Conservation (phyloP, 2,329 filamentous ascomycete genomes). For the Emmonsiellopsis sp. region DNA sequence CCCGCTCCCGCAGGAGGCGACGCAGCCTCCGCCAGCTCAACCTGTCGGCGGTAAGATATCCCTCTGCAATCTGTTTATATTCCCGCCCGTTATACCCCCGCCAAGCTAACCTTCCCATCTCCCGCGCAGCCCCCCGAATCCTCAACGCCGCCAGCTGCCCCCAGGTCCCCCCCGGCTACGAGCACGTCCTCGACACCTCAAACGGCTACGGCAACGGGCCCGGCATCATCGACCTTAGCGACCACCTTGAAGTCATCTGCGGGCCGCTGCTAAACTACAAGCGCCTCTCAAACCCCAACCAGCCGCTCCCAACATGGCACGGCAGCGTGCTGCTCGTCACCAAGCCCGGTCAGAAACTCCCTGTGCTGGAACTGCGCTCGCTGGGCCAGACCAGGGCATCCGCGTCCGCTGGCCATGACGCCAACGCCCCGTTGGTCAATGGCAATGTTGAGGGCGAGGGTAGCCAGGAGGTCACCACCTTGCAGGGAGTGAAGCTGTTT, state of each 20-base stretch:
- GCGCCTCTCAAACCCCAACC: slow-evolving; percentile 31
- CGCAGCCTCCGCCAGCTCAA: too few species aligned
- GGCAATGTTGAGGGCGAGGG: slow-evolving; percentile 7
- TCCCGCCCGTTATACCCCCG: too few species aligned
- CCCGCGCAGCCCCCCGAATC: neutral
- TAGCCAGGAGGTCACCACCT: slow-evolving; percentile 17
- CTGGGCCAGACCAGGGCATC: slow-evolving; percentile 13
- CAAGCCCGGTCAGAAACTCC: slow-evolving; percentile 56
- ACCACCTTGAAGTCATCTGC: slow-evolving; percentile 34
- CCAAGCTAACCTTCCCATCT: neutral
- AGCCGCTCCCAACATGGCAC: slow-evolving; percentile 50
- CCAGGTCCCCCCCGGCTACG: slow-evolving; percentile 7
- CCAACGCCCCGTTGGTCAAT: slow-evolving; percentile 8
- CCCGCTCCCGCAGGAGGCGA: neutral
- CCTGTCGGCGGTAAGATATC: too few species aligned
- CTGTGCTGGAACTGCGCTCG: slow-evolving; percentile 45
- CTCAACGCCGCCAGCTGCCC: neutral
- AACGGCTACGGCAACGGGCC: slow-evolving; percentile 16
- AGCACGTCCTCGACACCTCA: slow-evolving; percentile 11
- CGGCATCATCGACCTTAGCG: slow-evolving; percentile 10
- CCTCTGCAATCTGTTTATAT: too few species aligned
- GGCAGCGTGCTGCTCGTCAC: slow-evolving; percentile 82
- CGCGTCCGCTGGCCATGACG: neutral
- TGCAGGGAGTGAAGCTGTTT: slow-evolving; percentile 49
- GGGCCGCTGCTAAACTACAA: slow-evolving; percentile 42